phyloP scores from a whole-genome alignment of 495 filamentous ascomycete species.

The Stereocaulon alpinum region DNA sequence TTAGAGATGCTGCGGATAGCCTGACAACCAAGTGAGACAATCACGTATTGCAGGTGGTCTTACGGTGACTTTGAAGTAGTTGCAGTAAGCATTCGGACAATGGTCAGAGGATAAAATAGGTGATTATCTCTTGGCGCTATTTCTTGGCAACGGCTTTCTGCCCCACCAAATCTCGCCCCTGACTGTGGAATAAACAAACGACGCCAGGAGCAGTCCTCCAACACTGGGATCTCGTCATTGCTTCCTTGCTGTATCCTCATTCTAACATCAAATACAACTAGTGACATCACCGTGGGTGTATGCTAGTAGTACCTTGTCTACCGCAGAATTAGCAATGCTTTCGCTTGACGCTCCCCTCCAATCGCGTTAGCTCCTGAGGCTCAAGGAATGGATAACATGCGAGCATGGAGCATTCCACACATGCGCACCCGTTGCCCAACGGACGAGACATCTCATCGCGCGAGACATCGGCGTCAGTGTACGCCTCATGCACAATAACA shows the following conservation, averaged over 20 bases:
- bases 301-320: background rate
- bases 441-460: constrained; percentile 1
- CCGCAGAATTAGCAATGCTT: background rate
- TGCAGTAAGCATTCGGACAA: no score
- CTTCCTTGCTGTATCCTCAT: background rate
- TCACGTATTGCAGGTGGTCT: no score
- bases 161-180: background rate
- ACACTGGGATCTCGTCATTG: background rate
- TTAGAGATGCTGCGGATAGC: no score
- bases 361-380: constrained; percentile 5
- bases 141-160: background rate
- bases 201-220: background rate
- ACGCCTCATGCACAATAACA: constrained; percentile 5
- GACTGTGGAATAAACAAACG: background rate
- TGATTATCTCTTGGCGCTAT: background rate
- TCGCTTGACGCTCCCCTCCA: background rate
- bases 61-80: no score
- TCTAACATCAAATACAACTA: background rate
- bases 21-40: no score
- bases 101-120: no score
- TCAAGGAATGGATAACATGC: constrained; percentile 14
- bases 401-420: constrained; percentile 21
- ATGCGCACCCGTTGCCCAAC: constrained; percentile 18
- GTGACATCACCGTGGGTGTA: background rate
- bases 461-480: background rate